Conservation (phyloP, 371 early-diverging fungal genomes). For the Nosema bombycis region DNA sequence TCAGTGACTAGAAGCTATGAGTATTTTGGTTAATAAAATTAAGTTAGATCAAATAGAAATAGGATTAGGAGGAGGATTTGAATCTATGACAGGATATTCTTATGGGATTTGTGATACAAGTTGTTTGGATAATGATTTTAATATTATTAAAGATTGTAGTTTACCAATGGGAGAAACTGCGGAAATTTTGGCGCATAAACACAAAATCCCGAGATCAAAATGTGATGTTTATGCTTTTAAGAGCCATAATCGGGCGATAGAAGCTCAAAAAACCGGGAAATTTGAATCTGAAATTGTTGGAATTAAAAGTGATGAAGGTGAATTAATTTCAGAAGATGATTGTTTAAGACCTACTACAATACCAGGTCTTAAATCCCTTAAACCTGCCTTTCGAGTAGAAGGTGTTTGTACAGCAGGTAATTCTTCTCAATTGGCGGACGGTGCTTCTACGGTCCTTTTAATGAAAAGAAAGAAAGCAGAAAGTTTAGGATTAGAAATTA, state of each 20-base stretch:
- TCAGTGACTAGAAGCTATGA: constrained; percentile 86
- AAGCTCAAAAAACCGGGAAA: constrained; percentile 78
- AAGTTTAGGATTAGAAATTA: constrained; percentile 74
- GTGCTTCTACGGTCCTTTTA: constrained; percentile 87
- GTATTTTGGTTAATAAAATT: constrained; percentile 78
- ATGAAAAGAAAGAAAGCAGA: constrained; percentile 82
- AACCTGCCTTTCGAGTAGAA: constrained; percentile 76
- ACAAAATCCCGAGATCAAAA: constrained; percentile 71
- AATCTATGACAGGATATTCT: constrained; percentile 85
- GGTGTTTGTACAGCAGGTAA: constrained; percentile 89
- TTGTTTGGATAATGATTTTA: neutral
- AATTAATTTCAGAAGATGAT: constrained; percentile 73
- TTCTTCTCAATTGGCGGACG: constrained; percentile 92
- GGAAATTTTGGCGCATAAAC: constrained; percentile 84
- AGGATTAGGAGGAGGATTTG: constrained; percentile 93
- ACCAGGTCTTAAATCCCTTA: constrained; percentile 75
- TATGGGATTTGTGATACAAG: neutral
- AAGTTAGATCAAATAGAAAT: constrained; percentile 79
- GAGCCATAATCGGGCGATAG: constrained; percentile 73
- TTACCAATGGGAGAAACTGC: constrained; percentile 83
- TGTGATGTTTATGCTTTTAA: constrained; percentile 79
- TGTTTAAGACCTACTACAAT: constrained; percentile 78
- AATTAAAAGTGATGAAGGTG: constrained; percentile 69
- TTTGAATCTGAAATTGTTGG: constrained; percentile 85
- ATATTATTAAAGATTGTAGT: constrained; percentile 63